A percentile compares a stretch with the other conserved stretches of the same genome.
phyloP scores from a whole-genome alignment of 1,284 basidiomycete species.

The Apiotrichum gamsii region DNA sequence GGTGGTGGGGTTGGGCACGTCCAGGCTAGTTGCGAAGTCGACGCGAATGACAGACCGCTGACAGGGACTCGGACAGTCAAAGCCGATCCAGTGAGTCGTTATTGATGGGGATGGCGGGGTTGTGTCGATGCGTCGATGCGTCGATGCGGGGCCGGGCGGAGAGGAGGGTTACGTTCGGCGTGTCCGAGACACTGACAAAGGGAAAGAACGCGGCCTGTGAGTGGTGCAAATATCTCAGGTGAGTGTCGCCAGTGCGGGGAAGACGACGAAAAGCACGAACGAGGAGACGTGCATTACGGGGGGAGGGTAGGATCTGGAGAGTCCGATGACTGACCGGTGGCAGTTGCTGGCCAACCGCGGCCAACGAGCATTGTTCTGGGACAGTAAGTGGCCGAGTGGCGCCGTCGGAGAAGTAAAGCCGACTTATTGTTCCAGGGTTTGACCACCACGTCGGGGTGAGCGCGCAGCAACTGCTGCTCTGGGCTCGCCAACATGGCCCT shows the following conservation, averaged over 20 bases:
- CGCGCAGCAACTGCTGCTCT: too few relatives aligned
- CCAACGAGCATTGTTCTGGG: conserved; percentile 73
- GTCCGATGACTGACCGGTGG: too few relatives aligned
- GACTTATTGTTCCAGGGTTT: too few relatives aligned
- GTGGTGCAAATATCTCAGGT: conserved; percentile 84
- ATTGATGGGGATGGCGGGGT: background rate
- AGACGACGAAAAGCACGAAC: too few relatives aligned
- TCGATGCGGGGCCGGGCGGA: background rate
- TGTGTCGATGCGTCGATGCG: background rate
- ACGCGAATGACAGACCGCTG: background rate
- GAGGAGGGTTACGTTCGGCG: background rate
- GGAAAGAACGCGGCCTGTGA: conserved; percentile 64
- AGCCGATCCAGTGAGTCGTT: conserved; percentile 30
- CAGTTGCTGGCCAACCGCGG: conserved; percentile 53
- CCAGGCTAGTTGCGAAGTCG: background rate
- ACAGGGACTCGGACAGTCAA: conserved; percentile 19
- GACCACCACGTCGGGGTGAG: too few relatives aligned
- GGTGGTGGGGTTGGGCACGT: background rate
- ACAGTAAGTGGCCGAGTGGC: conserved; percentile 28
- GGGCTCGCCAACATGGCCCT: too few relatives aligned
- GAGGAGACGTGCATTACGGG: too few relatives aligned
- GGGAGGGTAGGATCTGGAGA: too few relatives aligned
- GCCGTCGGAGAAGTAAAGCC: too few relatives aligned
- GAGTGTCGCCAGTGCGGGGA: conserved; percentile 43
- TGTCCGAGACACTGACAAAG: too few relatives aligned